A percentile compares a stretch with the other conserved stretches of the same genome.
Evolutionary conservation across 179 eudicot species (phyloP).

Genomic region (Gypsophila paniculata): DNA sequence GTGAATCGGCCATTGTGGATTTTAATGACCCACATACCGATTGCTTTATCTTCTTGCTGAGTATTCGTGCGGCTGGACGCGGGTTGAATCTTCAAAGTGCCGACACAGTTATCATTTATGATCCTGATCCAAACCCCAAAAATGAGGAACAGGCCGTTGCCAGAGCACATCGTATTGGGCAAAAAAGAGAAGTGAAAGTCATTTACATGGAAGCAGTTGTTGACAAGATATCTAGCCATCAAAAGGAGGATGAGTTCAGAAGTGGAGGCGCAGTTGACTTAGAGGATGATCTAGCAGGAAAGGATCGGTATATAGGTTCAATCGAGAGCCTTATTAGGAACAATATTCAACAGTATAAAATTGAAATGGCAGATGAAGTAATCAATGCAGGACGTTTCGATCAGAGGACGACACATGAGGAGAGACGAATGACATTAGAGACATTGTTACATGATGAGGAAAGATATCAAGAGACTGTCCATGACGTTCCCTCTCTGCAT

Average conservation of each 20-base stretch:
- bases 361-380: slow-evolving; percentile 99
- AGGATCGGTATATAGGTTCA: slow-evolving; percentile 93
- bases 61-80: slow-evolving; percentile 98
- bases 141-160: slow-evolving; percentile 99
- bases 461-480: slow-evolving; percentile 91
- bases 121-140: slow-evolving; percentile 99
- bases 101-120: slow-evolving; percentile 92
- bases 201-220: slow-evolving; percentile 98
- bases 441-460: slow-evolving; percentile 93
- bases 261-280: slow-evolving; percentile 75
- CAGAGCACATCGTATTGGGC: slow-evolving; percentile 97
- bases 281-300: slow-evolving; percentile 94
- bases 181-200: slow-evolving; percentile 96
- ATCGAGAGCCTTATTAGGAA: slow-evolving; percentile 92
- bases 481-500: slow-evolving; percentile 95
- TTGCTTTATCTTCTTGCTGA: slow-evolving; percentile 91
- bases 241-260: slow-evolving; percentile 80
- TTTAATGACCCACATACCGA: slow-evolving; percentile 72
- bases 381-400: slow-evolving; percentile 99
- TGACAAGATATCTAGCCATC: slow-evolving; percentile 78
- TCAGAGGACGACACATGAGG: slow-evolving; percentile 98
- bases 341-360: slow-evolving; percentile 95
- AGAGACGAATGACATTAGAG: slow-evolving; percentile 88
- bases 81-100: slow-evolving; percentile 96
- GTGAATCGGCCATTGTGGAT: slow-evolving; percentile 94